Conservation (phyloP, 2,329 filamentous ascomycete species). For the Mycogone perniciosa region DNA sequence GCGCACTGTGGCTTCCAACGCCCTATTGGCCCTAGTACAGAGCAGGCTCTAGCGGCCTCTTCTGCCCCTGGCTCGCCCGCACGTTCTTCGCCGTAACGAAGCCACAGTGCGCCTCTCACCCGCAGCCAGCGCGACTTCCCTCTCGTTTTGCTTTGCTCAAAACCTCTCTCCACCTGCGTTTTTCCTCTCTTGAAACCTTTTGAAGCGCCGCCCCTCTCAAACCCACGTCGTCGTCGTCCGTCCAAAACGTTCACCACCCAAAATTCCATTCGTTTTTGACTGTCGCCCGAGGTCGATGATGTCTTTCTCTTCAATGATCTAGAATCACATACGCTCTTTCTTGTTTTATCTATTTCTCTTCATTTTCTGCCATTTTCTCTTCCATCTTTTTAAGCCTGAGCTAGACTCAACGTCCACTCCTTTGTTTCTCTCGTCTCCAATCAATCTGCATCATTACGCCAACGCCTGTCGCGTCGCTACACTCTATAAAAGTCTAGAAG, state of each 20-base stretch:
- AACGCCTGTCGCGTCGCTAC: background rate
- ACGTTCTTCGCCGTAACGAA: background rate
- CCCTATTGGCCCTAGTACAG: background rate
- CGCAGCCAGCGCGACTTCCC: conserved; percentile 3
- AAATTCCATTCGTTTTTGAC: conserved; percentile 7
- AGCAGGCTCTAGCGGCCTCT: background rate
- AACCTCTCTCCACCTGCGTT: conserved; percentile 5
- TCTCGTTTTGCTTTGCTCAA: conserved; percentile 8
- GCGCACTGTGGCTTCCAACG: background rate
- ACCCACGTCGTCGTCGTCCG: too few species aligned
- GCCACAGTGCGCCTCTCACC: background rate
- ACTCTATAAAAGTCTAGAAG: background rate
- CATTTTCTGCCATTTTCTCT: conserved; percentile 18
- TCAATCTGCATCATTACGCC: conserved; percentile 2
- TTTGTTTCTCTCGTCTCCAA: conserved; percentile 24
- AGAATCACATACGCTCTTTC: conserved; percentile 14
- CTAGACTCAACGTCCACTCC: conserved; percentile 44
- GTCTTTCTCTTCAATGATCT: conserved; percentile 27
- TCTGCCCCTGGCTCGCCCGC: background rate
- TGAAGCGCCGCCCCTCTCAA: background rate
- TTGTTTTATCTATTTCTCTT: conserved; percentile 18
- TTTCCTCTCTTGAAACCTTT: background rate
- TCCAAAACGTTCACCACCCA: too few species aligned
- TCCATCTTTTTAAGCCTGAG: conserved; percentile 28
- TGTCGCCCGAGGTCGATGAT: conserved; percentile 27